Evolutionary conservation across 768 basidiomycete species (phyloP), one percentile per base, ranked within the genome.

Genomic region (Pisolithus orientalis): DNA sequence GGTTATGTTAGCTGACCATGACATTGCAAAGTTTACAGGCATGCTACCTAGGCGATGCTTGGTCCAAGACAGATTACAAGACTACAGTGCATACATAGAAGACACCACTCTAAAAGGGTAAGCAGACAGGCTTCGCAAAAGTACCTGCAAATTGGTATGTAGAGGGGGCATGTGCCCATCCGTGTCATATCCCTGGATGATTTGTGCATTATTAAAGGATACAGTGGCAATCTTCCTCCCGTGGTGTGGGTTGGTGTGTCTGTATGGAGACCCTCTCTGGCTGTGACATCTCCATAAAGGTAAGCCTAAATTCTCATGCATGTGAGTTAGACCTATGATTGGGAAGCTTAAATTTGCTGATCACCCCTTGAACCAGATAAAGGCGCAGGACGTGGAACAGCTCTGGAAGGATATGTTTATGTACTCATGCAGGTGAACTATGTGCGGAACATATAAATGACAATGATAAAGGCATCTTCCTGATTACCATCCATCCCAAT

Each of bases 401-500:
- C 73, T 88, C 6, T 89, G 87, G 87, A 87, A 85, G 62, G 84
- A 84, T 58, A 84, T 75, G 50, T 87, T 87, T 63, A 75, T 79
- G 1, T 87, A 32, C 31, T 32, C 10, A 32, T 32, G 10, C 31
- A 32, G 31, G 31, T 32, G 10, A 32, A 9, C 31, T 10, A 32
- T 9, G 31, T 8, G 1, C 31, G 9, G 31, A 32, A 10, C 31
- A 8, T 9, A 32, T 32, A 1, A 9, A 32, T 32, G 31, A 10
- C 31, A 10, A 32, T 9, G 6, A 32, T 10, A 9, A 10, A 7
- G 31, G 31, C 9, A 32, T 32, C 31, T 32, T 32, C 58, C 85
- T n/a, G n/a, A n/a, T n/a, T n/a, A n/a, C n/a, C n/a, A n/a, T n/a
- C n/a, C n/a, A n/a, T n/a, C 28, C 28, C 7, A 3, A 29, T 7